Conservation (phyloP, 106 monocot genomes). For the Xerophyta viscosa region DNA sequence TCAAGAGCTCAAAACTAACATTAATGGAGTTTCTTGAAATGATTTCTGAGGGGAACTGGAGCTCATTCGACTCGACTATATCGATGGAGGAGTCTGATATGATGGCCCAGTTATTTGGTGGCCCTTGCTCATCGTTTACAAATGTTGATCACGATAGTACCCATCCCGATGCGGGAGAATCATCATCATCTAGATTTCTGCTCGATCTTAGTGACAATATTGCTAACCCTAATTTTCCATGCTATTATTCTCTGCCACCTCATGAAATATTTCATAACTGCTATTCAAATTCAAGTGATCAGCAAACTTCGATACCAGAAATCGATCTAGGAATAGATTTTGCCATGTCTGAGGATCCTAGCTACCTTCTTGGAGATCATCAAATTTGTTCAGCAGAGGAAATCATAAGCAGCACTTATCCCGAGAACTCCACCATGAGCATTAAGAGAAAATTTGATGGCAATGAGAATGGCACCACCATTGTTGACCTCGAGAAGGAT, state of each 20-base stretch:
- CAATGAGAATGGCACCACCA: neutral
- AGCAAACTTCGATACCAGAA: neutral
- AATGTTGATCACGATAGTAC: neutral
- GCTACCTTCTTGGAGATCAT: neutral
- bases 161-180: no score
- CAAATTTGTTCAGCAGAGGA: neutral
- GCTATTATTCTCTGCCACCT: neutral
- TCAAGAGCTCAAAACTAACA: neutral
- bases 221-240: neutral
- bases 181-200: neutral
- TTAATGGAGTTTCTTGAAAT: slow-evolving; percentile 1
- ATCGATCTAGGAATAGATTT: no score
- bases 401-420: neutral
- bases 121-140: neutral
- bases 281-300: neutral
- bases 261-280: neutral
- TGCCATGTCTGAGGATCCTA: neutral
- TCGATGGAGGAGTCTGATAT: slow-evolving; percentile 15
- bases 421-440: neutral
- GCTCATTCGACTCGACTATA: slow-evolving; percentile 1
- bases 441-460: slow-evolving; percentile 3
- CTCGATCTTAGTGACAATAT: neutral
- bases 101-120: slow-evolving; percentile 6
- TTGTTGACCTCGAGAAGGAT: neutral
- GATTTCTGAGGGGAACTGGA: neutral